phyloP scores from a whole-genome alignment of 2,329 filamentous ascomycete species.

The Alternaria gansuensis region DNA sequence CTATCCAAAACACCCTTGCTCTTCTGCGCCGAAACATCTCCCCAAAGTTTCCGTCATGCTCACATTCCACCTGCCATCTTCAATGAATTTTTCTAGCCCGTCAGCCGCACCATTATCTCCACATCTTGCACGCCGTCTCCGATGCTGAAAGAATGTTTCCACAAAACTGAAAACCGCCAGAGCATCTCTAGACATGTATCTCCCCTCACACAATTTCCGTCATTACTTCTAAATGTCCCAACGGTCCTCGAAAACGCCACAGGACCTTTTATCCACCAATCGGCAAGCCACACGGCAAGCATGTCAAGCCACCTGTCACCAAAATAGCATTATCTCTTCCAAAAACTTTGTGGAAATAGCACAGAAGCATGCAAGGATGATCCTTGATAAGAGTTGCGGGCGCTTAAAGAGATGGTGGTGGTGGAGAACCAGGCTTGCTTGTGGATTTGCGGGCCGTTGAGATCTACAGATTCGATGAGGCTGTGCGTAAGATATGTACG shows the following conservation, averaged over 20 bases:
- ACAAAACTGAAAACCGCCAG: background rate
- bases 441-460: conserved; percentile 9
- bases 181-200: background rate
- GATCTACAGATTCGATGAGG: conserved; percentile 1
- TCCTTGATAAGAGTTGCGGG: conserved; percentile 2
- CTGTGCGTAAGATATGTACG: conserved; percentile 1
- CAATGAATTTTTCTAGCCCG: background rate
- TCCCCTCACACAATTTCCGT: background rate
- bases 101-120: background rate
- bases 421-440: conserved; percentile 1
- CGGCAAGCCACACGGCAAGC: background rate
- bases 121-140: background rate
- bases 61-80: background rate
- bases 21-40: background rate
- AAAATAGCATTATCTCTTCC: conserved; percentile 1
- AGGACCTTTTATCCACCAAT: conserved; percentile 18
- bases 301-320: background rate
- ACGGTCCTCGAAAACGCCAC: conserved; percentile 6
- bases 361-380: conserved; percentile 1
- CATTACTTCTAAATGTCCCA: background rate
- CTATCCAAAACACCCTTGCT: background rate
- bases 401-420: conserved; percentile 8
- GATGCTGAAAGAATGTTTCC: background rate
- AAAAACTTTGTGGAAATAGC: conserved; percentile 5
- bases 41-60: background rate